Evolutionary conservation across 768 basidiomycete genomes (phyloP).

Genomic region (Suillus weaverae): DNA sequence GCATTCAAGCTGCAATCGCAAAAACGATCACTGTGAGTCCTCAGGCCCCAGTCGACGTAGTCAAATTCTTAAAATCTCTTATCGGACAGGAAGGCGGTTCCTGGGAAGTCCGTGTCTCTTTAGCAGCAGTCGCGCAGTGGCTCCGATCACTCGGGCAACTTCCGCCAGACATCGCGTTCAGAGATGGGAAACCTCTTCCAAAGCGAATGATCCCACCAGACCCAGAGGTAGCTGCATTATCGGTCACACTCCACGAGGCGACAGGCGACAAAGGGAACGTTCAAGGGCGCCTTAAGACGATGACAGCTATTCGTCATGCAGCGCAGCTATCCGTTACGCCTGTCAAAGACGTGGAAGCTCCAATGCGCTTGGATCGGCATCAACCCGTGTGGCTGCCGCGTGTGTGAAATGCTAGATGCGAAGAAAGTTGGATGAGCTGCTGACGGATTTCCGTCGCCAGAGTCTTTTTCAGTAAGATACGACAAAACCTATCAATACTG

Average conservation of each 20-base stretch:
- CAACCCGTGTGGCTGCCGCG: constrained; percentile 20
- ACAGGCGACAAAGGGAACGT: constrained; percentile 13
- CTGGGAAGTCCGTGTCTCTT: constrained; percentile 59
- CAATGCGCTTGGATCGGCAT: constrained; percentile 33
- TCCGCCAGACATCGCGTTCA: constrained; percentile 41
- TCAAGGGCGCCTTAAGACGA: constrained; percentile 18
- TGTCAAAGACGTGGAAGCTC: constrained; percentile 39
- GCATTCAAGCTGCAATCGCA: constrained; percentile 55
- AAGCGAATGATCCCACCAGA: constrained; percentile 31
- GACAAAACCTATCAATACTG: constrained; percentile 26
- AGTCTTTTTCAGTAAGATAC: neutral
- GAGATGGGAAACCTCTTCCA: constrained; percentile 41
- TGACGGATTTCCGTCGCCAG: neutral
- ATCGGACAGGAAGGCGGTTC: constrained; percentile 54
- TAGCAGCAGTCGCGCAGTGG: constrained; percentile 57
- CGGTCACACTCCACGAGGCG: constrained; percentile 29
- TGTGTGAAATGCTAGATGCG: neutral
- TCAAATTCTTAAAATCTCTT: neutral
- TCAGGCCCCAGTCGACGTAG: neutral
- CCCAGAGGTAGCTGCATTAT: constrained; percentile 39
- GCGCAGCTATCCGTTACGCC: constrained; percentile 44
- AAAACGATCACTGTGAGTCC: constrained; percentile 48
- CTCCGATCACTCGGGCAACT: constrained; percentile 53
- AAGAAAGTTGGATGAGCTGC: neutral
- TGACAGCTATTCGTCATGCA: constrained; percentile 49